Base-by-base conservation (phyloP, 2,329 filamentous ascomycete genomes). In the Aspergillus cejpii region DNA sequence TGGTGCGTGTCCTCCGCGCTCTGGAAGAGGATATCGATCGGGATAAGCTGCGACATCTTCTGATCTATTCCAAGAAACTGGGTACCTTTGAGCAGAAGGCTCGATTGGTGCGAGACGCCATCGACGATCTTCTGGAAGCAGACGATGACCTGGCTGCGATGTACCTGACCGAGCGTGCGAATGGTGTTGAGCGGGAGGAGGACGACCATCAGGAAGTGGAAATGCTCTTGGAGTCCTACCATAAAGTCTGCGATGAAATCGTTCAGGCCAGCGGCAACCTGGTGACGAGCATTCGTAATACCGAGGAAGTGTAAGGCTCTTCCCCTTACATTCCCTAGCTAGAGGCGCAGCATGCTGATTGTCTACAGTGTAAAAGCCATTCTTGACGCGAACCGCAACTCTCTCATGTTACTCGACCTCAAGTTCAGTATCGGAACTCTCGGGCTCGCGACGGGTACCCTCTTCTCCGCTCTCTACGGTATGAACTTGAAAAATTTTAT, bases 401-500 rank as follows among this genome's bases (percentile, higher is more conserved):
- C 89, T 6, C 85, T 98, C 54, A 98, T 98, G 92, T 77, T 98
- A 14, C 79, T 97, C 24, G 92, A 97, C 53, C 82, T 98, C 57
- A 95, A 94, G 64, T 95, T 97, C 71, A 92, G 86, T 62, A 90
- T 98, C 48, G 87, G 89, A 45, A 97, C 92, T 1, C 79, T 98
- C 3, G 89, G 90, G n/a, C 81, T 97, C 38, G 91, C 88, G 43
- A 88, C 90, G 63, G 92, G 92, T 44, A 96, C 92, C 39, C 94
- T 97, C 63, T 78, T 96, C 58, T 94, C 92, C 6, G 90, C 90
- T n/a, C 81, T 98, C n/a, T 98, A 97, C 75, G 92, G 92, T 57
- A 97, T 97, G 90, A 98, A 98, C 72, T 74, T 98, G 53, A 94
- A 96, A 64, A 97, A 97, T 69, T 97, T 96, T 67, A 88, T 97